A percentile compares a stretch with the other conserved stretches of the same genome.
These are phyloP conservation scores for Shiraia sp. DNA, from an alignment of 2,329 filamentous ascomycete species.

Conservation along the genomic window DNA sequence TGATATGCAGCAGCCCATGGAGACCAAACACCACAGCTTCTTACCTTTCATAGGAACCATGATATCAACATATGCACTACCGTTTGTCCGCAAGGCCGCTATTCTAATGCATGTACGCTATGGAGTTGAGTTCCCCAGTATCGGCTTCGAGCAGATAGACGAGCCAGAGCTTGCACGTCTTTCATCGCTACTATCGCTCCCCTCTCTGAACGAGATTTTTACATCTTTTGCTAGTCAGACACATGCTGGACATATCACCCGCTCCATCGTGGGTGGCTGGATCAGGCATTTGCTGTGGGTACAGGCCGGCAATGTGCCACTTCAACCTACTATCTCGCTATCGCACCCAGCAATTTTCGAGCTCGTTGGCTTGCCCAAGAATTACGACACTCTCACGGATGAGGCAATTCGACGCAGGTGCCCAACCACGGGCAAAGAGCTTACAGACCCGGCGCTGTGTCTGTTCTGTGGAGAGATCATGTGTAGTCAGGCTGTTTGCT, in stretches of 20 bases:
- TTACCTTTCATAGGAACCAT: slow-evolving; percentile 44
- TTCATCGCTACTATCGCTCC: slow-evolving; percentile 73
- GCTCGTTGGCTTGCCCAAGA: slow-evolving; percentile 86
- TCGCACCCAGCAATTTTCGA: slow-evolving; percentile 93
- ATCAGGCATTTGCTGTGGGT: slow-evolving; percentile 63
- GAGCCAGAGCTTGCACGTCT: slow-evolving; percentile 82
- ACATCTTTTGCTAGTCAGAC: slow-evolving; percentile 53
- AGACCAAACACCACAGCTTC: slow-evolving; percentile 36
- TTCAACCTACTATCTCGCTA: slow-evolving; percentile 51
- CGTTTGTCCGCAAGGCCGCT: slow-evolving; percentile 82
- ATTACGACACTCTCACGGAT: slow-evolving; percentile 90
- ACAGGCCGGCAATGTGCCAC: slow-evolving; percentile 47
- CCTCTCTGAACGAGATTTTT: slow-evolving; percentile 79
- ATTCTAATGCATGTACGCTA: slow-evolving; percentile 86
- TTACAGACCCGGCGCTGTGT: slow-evolving; percentile 89
- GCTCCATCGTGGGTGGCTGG: slow-evolving; percentile 68
- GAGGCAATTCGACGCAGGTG: slow-evolving; percentile 84
- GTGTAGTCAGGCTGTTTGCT: slow-evolving; percentile 92
- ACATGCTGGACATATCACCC: slow-evolving; percentile 44
- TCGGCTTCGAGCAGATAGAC: slow-evolving; percentile 58
- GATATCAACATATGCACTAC: slow-evolving; percentile 81
- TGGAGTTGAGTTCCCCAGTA: slow-evolving; percentile 82
- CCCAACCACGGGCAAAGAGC: slow-evolving; percentile 86
- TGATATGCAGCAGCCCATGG: slow-evolving; percentile 25
- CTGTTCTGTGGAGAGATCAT: slow-evolving; percentile 97